Evolutionary conservation across 805 yeast genomes (phyloP).

Genomic region (Wickerhamomyces ciferrii): DNA sequence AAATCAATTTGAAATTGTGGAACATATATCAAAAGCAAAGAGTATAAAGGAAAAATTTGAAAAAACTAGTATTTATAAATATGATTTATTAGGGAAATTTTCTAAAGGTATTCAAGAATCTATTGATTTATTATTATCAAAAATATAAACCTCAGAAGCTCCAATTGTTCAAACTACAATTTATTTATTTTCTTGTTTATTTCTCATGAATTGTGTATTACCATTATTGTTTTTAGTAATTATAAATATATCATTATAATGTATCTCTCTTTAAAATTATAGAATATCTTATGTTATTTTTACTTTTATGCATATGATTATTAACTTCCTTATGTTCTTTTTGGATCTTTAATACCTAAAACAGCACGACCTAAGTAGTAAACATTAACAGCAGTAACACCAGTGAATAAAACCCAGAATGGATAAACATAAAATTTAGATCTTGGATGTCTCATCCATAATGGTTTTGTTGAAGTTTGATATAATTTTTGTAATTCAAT

Average conservation of each 20-base stretch:
- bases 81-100: background rate
- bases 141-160: too few species aligned
- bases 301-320: background rate
- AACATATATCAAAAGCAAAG: background rate
- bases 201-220: background rate
- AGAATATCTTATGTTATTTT: too few species aligned
- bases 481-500: conserved; percentile 54
- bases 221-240: too few species aligned
- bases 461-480: conserved; percentile 52
- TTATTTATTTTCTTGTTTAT: too few species aligned
- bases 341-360: conserved; percentile 53
- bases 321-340: background rate
- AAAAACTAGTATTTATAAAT: background rate
- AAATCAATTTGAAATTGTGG: background rate
- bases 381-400: conserved; percentile 18
- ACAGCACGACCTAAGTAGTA: conserved; percentile 58
- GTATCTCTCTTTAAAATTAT: too few species aligned
- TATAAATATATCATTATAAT: background rate
- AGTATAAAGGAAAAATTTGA: background rate
- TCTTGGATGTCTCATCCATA: conserved; percentile 46
- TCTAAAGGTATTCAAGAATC: background rate
- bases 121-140: background rate
- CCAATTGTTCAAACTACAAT: too few species aligned
- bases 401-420: conserved; percentile 25
- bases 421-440: conserved; percentile 26